Conservation (phyloP, 176 grass and related monocot species). For the Hyparrhenia diplandra region DNA sequence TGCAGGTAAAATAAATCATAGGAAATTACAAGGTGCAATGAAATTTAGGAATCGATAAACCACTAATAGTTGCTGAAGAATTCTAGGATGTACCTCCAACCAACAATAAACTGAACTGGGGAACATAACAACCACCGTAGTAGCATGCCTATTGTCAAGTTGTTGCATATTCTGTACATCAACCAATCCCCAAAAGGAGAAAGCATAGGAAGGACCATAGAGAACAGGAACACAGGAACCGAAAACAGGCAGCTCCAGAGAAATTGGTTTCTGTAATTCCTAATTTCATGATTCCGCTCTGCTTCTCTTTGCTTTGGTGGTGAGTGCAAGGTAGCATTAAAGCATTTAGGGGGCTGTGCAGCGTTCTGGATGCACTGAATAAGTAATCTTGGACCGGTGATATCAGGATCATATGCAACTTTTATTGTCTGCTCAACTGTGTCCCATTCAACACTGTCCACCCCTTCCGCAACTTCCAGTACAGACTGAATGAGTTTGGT, state of each 20-base stretch:
- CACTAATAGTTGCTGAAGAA: background rate
- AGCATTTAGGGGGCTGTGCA: slow-evolving; percentile 44
- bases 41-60: background rate
- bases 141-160: slow-evolving; percentile 82
- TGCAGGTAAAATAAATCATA: slow-evolving; percentile 37
- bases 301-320: slow-evolving; percentile 66
- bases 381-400: slow-evolving; percentile 87
- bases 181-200: slow-evolving; percentile 74
- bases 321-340: slow-evolving; percentile 64
- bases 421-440: slow-evolving; percentile 48
- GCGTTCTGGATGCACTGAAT: slow-evolving; percentile 72
- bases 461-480: slow-evolving; percentile 70
- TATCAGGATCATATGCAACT: slow-evolving; percentile 79
- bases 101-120: slow-evolving; percentile 98
- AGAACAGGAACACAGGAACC: slow-evolving; percentile 76
- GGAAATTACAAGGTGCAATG: slow-evolving; percentile 9
- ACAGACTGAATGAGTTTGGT: slow-evolving; percentile 57
- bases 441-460: slow-evolving; percentile 69
- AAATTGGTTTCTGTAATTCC: slow-evolving; percentile 81
- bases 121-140: slow-evolving; percentile 85
- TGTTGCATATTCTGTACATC: slow-evolving; percentile 58
- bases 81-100: slow-evolving; percentile 76
- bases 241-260: slow-evolving; percentile 92
- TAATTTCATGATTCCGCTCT: slow-evolving; percentile 66
- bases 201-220: slow-evolving; percentile 89